Percentiles rank a stretch among this genome's conserved stretches.
Conservation (phyloP, 768 basidiomycete genomes). For the Pisolithus marmoratus region DNA sequence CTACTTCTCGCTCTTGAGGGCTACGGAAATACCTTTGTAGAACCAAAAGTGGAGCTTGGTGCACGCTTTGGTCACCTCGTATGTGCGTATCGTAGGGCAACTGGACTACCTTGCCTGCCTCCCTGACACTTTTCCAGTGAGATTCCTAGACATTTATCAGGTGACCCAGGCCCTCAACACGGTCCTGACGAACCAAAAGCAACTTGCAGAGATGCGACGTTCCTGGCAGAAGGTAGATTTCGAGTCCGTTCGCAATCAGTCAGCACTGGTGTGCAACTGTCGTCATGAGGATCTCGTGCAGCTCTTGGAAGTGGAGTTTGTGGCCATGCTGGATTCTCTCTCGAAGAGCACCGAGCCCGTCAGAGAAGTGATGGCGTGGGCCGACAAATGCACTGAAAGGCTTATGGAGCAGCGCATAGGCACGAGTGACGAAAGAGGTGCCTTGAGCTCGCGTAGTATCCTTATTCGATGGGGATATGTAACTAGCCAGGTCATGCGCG, state of each 20-base stretch:
- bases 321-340: constrained; percentile 65
- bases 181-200: constrained; percentile 84
- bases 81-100: constrained; percentile 44
- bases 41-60: constrained; percentile 86
- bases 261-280: constrained; percentile 90
- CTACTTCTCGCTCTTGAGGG: constrained; percentile 72
- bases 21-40: constrained; percentile 85
- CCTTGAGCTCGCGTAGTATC: constrained; percentile 82
- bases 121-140: constrained; percentile 44
- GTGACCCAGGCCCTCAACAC: constrained; percentile 85
- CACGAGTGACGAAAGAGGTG: constrained; percentile 64
- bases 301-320: constrained; percentile 80
- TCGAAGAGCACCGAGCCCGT: constrained; percentile 74
- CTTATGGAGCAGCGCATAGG: constrained; percentile 67
- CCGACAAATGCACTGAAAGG: constrained; percentile 83
- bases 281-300: constrained; percentile 86
- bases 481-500: constrained; percentile 89
- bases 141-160: constrained; percentile 89
- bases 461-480: constrained; percentile 92
- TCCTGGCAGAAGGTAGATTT: constrained; percentile 89
- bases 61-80: constrained; percentile 89
- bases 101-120: neutral
- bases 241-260: constrained; percentile 87
- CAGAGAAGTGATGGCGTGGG: constrained; percentile 85
- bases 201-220: constrained; percentile 77